Base-by-base conservation (phyloP, 2,329 filamentous ascomycete species). In the Emergomyces orientalis region DNA sequence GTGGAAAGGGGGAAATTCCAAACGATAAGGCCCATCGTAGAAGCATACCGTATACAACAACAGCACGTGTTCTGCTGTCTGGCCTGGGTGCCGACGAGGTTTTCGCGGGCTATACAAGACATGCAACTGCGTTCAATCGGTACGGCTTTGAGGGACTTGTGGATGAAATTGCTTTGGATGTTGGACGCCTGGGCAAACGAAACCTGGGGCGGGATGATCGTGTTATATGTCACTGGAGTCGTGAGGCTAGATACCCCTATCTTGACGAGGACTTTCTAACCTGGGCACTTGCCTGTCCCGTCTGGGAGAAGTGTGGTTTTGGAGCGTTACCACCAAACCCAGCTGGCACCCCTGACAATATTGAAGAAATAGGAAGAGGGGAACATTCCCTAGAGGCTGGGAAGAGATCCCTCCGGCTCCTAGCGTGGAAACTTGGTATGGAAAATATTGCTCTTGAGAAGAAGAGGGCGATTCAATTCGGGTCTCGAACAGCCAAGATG, bases 31-130 rank as follows among this genome's bases (percentile, higher is more conserved):
- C 68, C 41, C 63, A 70, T 13, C 62, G 67, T 2, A 62, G 69
- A 4, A 55, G 60, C 32, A 55, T 68, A 5, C 67, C 73, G 0
- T 92, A 91, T 71, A 81, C 77, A 11, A 91, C 90, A 0, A 79
- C 86, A 0, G 90, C 92, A 0, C 86, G 91, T 39, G 90, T 97
- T 0, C 82, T 99, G 1, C 80, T 99, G 0, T 97, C 94, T 0
- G 95, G 94, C 0, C 83, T 99, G 1, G 94, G 95, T 1, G 95
- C 95, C 1, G 94, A 99, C 71, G 94, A 99, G 76, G 84, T 99
- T 1, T 97, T 99, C 72, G 94, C 90, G 19, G 94, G 94, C 8
- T 99, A 99, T 73, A 86, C 86, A 11, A 86, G 95, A 8, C 94
- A 99, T 70, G 84, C 85, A 2, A 85, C 86, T 3, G 91, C 92